Percentiles rank a stretch among this genome's conserved stretches.
These are phyloP conservation scores for Arctium lappa DNA, from an alignment of 129 eudicot genomes.

Conservation along the genomic window DNA sequence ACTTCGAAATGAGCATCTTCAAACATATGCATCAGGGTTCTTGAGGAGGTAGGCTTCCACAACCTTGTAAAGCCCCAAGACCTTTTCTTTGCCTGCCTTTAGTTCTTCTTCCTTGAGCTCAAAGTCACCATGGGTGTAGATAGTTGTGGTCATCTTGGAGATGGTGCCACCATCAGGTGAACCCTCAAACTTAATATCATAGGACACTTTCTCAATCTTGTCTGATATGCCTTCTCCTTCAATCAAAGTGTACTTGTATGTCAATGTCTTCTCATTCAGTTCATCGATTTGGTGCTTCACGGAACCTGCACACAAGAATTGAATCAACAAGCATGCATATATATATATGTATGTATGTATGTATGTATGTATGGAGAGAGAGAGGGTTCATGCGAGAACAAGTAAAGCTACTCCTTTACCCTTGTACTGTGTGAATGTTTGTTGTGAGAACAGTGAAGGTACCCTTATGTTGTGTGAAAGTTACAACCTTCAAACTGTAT, in stretches of 20 bases:
- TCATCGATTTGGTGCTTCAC: slow-evolving; percentile 32
- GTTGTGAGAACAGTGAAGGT: background rate
- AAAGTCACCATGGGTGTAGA: slow-evolving; percentile 26
- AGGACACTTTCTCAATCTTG: slow-evolving; percentile 36
- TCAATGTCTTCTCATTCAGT: slow-evolving; percentile 20
- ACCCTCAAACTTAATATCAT: slow-evolving; percentile 24
- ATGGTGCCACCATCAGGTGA: slow-evolving; percentile 27
- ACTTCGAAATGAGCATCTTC: background rate
- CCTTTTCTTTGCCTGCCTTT: slow-evolving; percentile 37
- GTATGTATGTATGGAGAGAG: no score
- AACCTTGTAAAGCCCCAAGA: slow-evolving; percentile 39
- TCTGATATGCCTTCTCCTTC: slow-evolving; percentile 37
- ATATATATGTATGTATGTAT: background rate
- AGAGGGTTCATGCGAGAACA: no score
- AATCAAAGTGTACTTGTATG: slow-evolving; percentile 36
- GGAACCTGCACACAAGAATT: slow-evolving; percentile 17
- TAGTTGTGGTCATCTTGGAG: slow-evolving; percentile 32
- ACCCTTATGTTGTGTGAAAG: background rate
- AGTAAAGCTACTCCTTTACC: no score
- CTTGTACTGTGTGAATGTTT: no score
- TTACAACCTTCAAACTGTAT: background rate
- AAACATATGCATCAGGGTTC: slow-evolving; percentile 37
- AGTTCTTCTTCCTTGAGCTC: slow-evolving; percentile 34
- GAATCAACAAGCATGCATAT: background rate
- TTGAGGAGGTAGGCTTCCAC: slow-evolving; percentile 42